phyloP scores from a whole-genome alignment of 768 basidiomycete genomes.

The Lactifluus rugatus region DNA sequence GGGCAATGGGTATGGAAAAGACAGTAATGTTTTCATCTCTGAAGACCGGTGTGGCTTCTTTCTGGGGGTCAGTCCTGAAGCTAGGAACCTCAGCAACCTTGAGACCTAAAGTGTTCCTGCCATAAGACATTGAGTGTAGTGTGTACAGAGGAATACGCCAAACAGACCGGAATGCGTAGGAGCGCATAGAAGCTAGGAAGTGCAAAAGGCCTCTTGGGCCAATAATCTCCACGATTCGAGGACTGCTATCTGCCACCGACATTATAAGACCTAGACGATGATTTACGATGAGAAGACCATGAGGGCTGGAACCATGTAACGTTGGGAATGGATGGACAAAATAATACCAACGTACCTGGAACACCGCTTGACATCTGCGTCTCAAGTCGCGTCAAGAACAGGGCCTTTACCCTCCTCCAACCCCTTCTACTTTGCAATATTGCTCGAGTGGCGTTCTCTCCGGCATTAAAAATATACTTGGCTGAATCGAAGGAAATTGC shows the following conservation, averaged over 20 bases:
- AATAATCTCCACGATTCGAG: conserved; percentile 45
- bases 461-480: conserved; percentile 83
- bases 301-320: not conserved
- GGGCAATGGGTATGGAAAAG: conserved; percentile 46
- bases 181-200: conserved; percentile 58
- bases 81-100: conserved; percentile 35
- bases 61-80: conserved; percentile 20
- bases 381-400: conserved; percentile 65
- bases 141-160: not conserved
- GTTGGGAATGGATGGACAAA: not conserved
- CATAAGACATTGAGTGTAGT: not conserved
- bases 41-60: conserved; percentile 38
- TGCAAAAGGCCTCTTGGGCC: conserved; percentile 73
- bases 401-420: conserved; percentile 53
- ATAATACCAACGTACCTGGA: conserved; percentile 43
- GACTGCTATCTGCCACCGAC: conserved; percentile 66
- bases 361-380: conserved; percentile 61
- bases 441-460: conserved; percentile 70
- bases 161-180: conserved; percentile 55
- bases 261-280: conserved; percentile 54
- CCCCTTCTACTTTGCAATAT: conserved; percentile 58
- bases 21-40: conserved; percentile 55
- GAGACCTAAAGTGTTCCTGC: conserved; percentile 44
- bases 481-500: conserved; percentile 65
- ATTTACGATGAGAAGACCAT: not conserved